These are phyloP conservation scores for Oryza punctata DNA, from an alignment of 176 grass and related monocot species.

Conservation along the genomic window DNA sequence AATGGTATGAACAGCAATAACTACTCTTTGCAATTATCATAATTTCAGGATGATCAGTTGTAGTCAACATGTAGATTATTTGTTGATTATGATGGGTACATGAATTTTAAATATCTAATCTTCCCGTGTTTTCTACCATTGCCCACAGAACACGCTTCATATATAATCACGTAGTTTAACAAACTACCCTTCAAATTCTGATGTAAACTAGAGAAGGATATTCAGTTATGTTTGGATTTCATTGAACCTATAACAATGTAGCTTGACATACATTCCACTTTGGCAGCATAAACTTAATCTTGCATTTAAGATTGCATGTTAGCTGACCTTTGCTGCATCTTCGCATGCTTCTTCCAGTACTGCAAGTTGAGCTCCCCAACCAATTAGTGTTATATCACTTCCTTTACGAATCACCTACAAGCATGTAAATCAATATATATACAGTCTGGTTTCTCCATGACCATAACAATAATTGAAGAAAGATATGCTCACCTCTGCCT, in stretches of 20 bases:
- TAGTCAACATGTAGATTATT: background rate
- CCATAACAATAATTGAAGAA: background rate
- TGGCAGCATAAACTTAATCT: background rate
- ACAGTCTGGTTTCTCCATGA: background rate
- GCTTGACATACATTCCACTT: background rate
- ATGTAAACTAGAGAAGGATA: background rate
- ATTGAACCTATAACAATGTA: background rate
- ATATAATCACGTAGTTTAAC: conserved; percentile 9
- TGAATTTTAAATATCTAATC: background rate
- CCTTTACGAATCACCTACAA: conserved; percentile 81
- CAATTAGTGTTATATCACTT: conserved; percentile 83
- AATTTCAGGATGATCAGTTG: background rate
- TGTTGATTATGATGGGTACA: too few relatives aligned
- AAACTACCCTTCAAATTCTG: background rate
- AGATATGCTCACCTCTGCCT: conserved; percentile 71
- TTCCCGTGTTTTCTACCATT: background rate
- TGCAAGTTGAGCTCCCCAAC: conserved; percentile 94
- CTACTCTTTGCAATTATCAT: background rate
- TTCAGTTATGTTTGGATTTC: background rate
- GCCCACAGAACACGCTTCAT: background rate
- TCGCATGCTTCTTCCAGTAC: conserved; percentile 84
- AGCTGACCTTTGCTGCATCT: conserved; percentile 76
- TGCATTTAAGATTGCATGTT: background rate
- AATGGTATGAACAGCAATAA: background rate
- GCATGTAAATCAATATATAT: background rate